Base-by-base conservation (phyloP, 345 rosid genomes). In the Camelina laxa region DNA sequence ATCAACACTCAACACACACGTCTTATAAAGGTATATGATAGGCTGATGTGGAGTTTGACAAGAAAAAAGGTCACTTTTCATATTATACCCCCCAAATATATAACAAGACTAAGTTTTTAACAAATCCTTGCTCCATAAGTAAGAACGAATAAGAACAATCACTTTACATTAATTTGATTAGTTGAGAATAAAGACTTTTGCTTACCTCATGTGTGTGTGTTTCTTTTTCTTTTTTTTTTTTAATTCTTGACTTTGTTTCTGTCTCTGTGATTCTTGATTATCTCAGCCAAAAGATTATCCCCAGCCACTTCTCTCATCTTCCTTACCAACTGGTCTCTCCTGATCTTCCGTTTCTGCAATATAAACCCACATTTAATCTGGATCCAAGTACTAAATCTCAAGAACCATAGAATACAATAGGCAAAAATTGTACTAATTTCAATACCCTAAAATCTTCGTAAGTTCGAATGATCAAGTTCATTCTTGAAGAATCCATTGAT, bases 361-460 rank as follows among this genome's bases (percentile, higher is more conserved):
- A 14, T 65, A 50, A 72, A 65, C 48, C n/a, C 35, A 42, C 48
- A 69, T 55, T 44, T 7, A 33, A 27, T 27, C 4, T 27, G 11
- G 1, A 70, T 14, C 58, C 20, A 68, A 59, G 7, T 35, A 39
- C 27, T 17, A 4, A 54, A 21, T 1, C 2, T 47, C 20, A 47
- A 45, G 5, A 41, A 42, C 8, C 2, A 10, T 2, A 44, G 4
- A 74, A 24, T n/a, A 42, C 45, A 19, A 45, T 14, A 30, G 1
- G n/a, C 2, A 27, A 14, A 39, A 44, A 13, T 1, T 14, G 3
- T 21, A 22, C 30, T 27, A 27, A 27, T 10, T 14, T 20, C 38
- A 67, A 67, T 74, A 91, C 94, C 73, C 56, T 66, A 68, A 81
- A 71, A 69, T 85, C 91, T 38, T 39, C 77, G 39, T 83, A 81